Evolutionary conservation across 78 protist species (phyloP), one percentile per base, ranked within the genome.

Genomic region (Dictyostelium brefeldianum): DNA sequence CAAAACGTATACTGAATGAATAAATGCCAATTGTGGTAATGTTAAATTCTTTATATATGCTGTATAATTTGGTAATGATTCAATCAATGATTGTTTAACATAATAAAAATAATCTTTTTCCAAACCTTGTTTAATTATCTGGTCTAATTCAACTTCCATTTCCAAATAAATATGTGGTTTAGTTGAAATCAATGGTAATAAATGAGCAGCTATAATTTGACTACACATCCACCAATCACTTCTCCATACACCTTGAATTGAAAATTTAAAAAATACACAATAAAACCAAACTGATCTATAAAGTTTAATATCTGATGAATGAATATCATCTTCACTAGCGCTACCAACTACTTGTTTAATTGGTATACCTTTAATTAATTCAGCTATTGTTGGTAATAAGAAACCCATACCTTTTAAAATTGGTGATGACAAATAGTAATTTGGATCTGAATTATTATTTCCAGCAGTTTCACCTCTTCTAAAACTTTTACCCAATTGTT

Each of bases 351-450:
- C 10, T 7, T 20, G 47, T 43, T 20, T 43, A 43, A 71, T 43
- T 46, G 79, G 79, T 17, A 71, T 43, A 0, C n/a, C 73, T 43
- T 74, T 81, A 22, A 83, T 62, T 25, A 91, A 56, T n/a, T 91
- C 90, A 0, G 95, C 78, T 1, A 91, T 77, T 0, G 90, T 83
- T 43, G 95, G 95, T 43, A 91, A 74, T 46, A 91, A 43, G 67
- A 78, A 91, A 20, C 95, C 95, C 95, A 91, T 91, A 65, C 95
- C 95, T 48, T 91, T 82, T n/a, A 91, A 75, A 14, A 81, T 77
- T 8, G 95, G 95, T 20, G 90, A 81, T 15, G 95, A 62, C 5
- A 75, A 27, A 36, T 67, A 67, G 25, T 78, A 70, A 10, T 67
- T 67, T n/a, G 81, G 89, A 70, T 90, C 94, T 4, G 31, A 29